Conservation (phyloP, 371 early-diverging fungal genomes). For the Nematocida parisii region DNA sequence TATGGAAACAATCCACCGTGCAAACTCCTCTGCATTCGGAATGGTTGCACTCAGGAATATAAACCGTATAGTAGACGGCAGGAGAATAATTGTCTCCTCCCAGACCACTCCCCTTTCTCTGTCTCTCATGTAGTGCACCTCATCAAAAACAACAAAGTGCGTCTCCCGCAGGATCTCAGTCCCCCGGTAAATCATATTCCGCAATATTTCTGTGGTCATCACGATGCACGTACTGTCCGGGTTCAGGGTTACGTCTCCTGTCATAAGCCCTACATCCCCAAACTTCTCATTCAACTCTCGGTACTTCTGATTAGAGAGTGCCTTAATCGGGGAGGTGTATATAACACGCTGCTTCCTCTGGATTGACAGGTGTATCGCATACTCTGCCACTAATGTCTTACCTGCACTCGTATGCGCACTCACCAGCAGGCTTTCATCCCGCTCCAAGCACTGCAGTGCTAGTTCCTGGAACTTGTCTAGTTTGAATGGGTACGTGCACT, state of each 20-base stretch:
- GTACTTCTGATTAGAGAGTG: slow-evolving; percentile 97
- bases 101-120: slow-evolving; percentile 92
- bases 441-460: slow-evolving; percentile 81
- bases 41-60: slow-evolving; percentile 98
- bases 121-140: slow-evolving; percentile 96
- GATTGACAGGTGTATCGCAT: slow-evolving; percentile 90
- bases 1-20: slow-evolving; percentile 92
- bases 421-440: slow-evolving; percentile 90
- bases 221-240: slow-evolving; percentile 91
- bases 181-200: slow-evolving; percentile 96
- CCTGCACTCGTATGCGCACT: slow-evolving; percentile 98
- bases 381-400: slow-evolving; percentile 98
- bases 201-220: slow-evolving; percentile 99
- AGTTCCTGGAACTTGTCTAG: slow-evolving; percentile 96
- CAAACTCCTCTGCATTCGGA: slow-evolving; percentile 98
- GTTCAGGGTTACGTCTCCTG: slow-evolving; percentile 98
- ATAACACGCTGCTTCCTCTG: slow-evolving; percentile 90
- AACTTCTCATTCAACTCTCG: slow-evolving; percentile 92
- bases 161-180: slow-evolving; percentile 95
- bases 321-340: slow-evolving; percentile 98
- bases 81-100: slow-evolving; percentile 97
- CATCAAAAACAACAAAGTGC: slow-evolving; percentile 98
- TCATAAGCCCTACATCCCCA: slow-evolving; percentile 95
- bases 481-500: slow-evolving; percentile 86
- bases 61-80: slow-evolving; percentile 81